Conservation (phyloP, 495 filamentous ascomycete species). For the Hypomontagnella monticulosa region DNA sequence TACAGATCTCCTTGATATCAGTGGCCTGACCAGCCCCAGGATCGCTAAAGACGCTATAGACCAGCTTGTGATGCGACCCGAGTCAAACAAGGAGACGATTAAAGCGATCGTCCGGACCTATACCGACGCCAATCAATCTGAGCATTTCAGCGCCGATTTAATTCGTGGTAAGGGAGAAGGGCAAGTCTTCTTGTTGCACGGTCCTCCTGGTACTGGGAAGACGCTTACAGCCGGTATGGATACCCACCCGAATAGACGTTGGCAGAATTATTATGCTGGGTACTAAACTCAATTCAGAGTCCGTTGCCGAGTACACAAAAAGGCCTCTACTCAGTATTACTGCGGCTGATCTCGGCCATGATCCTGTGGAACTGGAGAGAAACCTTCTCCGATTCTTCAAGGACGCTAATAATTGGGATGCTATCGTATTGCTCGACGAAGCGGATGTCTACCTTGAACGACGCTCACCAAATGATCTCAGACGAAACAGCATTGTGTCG, state of each 20-base stretch:
- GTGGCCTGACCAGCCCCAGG: neutral
- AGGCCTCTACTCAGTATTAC: conserved; percentile 13
- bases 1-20: conserved; percentile 18
- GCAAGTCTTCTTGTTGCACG: conserved; percentile 10
- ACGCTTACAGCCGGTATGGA: conserved; percentile 20
- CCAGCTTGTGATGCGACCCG: conserved; percentile 10
- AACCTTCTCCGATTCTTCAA: conserved; percentile 7
- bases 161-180: conserved; percentile 20
- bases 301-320: conserved; percentile 15
- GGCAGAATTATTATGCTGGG: neutral
- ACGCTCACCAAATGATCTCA: conserved; percentile 18
- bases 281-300: conserved; percentile 1
- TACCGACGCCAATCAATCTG: conserved; percentile 6
- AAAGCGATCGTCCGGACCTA: conserved; percentile 14
- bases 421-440: conserved; percentile 19
- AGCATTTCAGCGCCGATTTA: conserved; percentile 18
- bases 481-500: conserved; percentile 12
- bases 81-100: conserved; percentile 4
- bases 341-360: conserved; percentile 17
- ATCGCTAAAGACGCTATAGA: conserved; percentile 14
- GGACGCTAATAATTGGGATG: conserved; percentile 15
- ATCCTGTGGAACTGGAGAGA: conserved; percentile 5
- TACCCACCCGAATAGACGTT: neutral
- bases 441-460: conserved; percentile 19
- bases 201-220: conserved; percentile 21